Evolutionary conservation across 2,329 filamentous ascomycete species (phyloP).

Genomic region (Pezicula radicicola): DNA sequence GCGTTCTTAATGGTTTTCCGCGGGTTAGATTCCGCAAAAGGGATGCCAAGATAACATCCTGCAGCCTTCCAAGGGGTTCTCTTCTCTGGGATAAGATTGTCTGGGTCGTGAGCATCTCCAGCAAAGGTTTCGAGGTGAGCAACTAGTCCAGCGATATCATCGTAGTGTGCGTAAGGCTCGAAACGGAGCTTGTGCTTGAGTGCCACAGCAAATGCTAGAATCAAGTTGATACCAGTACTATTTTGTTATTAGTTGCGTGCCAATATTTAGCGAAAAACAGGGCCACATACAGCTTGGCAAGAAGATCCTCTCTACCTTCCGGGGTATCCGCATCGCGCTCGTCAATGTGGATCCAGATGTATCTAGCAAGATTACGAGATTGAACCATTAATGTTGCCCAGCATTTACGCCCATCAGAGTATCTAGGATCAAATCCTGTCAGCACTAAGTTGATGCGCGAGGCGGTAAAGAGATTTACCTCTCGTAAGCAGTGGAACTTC

Average conservation of each 20-base stretch:
- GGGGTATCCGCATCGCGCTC: slow-evolving; percentile 51
- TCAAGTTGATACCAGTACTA: slow-evolving; percentile 60
- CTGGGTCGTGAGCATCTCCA: slow-evolving; percentile 43
- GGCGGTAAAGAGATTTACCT: slow-evolving; percentile 31
- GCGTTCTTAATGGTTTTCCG: slow-evolving; percentile 73
- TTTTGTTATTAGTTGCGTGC: not conserved
- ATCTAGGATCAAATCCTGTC: slow-evolving; percentile 23
- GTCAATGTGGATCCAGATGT: slow-evolving; percentile 76
- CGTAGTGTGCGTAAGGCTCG: slow-evolving; percentile 75
- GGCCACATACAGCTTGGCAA: slow-evolving; percentile 55
- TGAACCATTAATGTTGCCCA: slow-evolving; percentile 62
- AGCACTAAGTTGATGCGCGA: not conserved
- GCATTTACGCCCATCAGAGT: slow-evolving; percentile 60
- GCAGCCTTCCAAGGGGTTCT: slow-evolving; percentile 51
- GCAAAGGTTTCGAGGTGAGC: slow-evolving; percentile 75
- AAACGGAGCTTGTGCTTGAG: slow-evolving; percentile 83
- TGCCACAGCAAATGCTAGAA: slow-evolving; percentile 73
- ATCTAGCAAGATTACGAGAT: slow-evolving; percentile 65
- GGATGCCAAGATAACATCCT: slow-evolving; percentile 73
- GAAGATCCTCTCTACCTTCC: slow-evolving; percentile 60
- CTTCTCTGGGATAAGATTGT: slow-evolving; percentile 33
- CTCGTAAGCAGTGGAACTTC: slow-evolving; percentile 75
- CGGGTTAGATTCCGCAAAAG: slow-evolving; percentile 75
- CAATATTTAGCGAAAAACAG: slow-evolving; percentile 8
- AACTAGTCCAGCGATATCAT: slow-evolving; percentile 68